Base-by-base conservation (phyloP, 140 eudicot species). In the Oenanthe javanica region DNA sequence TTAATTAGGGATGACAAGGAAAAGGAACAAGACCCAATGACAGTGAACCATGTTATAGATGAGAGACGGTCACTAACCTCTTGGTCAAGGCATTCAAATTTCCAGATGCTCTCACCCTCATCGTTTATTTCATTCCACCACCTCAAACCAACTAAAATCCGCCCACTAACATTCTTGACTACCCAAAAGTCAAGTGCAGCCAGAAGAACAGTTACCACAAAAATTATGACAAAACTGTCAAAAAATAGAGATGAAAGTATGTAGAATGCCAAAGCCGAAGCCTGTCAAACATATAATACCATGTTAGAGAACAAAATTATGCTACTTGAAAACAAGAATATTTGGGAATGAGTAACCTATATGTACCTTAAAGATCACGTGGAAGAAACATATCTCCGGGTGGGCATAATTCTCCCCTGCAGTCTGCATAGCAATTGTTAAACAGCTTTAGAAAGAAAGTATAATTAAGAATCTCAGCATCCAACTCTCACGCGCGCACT, bases 111-210 rank as follows among this genome's bases (percentile, higher is more conserved):
- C 82, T 94, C 97, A 76, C 97, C 98, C 77, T 89, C 79, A 74
- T 94, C 98, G 83, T 94, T 84, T 36, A 94, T 92, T 87, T 94
- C 98, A 90, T 94, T 94, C 98, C 98, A 94, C 98, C 98, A 92
- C 86, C 97, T 90, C 72, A 92, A 93, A 88, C 97, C 98, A 50
- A 94, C 98, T 82, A 94, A 86, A 79, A 94, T 94, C 36, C 98
- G 89, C 47, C 98, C 97, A 87, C 98, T 94, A 43, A 94, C 98
- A 89, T 94, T 94, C 87, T 94, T 94, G 86, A 94, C 97, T 23
- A 94, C 98, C 98, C 98, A 94, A 87, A 94, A 94, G 84, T 94
- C 98, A 82, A 94, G 96, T 72, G 98, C 97, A 83, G 98, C 81
- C 55, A 94, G 84, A 83, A 94, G 90, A 77, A 94, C 98, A 42